A percentile compares a stretch with the other conserved stretches of the same genome.
Conservation (phyloP, 2,329 filamentous ascomycete genomes). For the Aureobasidium vineae region DNA sequence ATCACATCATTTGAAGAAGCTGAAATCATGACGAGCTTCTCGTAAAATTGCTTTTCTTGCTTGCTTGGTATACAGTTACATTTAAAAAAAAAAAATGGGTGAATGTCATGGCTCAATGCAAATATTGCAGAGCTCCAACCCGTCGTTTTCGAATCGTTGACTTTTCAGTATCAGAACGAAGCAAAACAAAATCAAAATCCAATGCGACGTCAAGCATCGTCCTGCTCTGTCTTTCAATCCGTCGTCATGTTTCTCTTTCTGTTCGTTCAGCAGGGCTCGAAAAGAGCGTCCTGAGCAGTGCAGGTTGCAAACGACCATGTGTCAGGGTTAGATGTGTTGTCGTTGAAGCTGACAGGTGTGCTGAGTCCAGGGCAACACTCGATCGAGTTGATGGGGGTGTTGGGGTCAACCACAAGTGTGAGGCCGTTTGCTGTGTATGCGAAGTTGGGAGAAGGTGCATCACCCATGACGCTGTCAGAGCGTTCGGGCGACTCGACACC, state of each 20-base stretch:
- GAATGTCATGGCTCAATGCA: constrained; percentile 6
- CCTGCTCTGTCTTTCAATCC: neutral
- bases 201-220: neutral
- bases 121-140: constrained; percentile 2
- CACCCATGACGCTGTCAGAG: neutral
- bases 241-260: neutral
- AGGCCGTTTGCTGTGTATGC: neutral
- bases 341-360: neutral
- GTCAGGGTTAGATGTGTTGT: neutral
- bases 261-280: neutral
- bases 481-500: neutral
- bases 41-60: neutral
- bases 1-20: neutral
- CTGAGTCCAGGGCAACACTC: neutral
- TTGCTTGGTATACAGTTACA: neutral
- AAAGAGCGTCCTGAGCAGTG: neutral
- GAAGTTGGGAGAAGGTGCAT: neutral
- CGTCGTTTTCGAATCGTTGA: neutral
- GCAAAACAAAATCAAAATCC: neutral
- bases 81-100: neutral
- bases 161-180: neutral
- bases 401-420: neutral
- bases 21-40: neutral
- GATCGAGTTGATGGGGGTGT: neutral
- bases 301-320: neutral